Conservation (phyloP, 106 monocot genomes). For the Acorus calamus region DNA sequence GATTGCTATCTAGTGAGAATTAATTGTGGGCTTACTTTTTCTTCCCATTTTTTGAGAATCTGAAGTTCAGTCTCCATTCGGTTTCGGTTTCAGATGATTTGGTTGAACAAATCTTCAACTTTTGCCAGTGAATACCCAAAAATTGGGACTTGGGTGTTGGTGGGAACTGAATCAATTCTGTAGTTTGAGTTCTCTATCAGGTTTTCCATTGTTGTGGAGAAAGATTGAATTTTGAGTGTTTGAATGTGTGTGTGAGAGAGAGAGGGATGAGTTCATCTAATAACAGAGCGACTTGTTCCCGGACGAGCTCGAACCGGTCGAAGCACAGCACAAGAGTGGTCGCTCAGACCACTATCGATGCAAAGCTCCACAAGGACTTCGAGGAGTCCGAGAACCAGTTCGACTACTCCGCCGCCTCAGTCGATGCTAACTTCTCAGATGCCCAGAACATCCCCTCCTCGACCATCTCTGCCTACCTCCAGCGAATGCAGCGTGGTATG, state of each 20-base stretch:
- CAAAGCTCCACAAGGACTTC: conserved; percentile 64
- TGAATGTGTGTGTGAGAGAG: neutral
- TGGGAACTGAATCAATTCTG: too few species aligned
- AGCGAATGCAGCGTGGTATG: conserved; percentile 50
- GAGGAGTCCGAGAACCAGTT: conserved; percentile 39
- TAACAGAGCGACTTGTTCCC: conserved; percentile 33
- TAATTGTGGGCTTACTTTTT: too few species aligned
- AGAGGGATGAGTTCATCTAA: conserved; percentile 45
- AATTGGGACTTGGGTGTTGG: too few species aligned
- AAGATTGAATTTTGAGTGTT: too few species aligned
- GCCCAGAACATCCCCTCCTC: conserved; percentile 17
- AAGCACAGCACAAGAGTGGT: conserved; percentile 49
- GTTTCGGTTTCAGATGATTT: too few species aligned
- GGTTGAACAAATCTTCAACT: too few species aligned
- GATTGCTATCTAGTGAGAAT: too few species aligned
- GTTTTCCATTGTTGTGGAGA: too few species aligned
- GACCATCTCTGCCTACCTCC: conserved; percentile 57
- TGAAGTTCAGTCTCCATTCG: too few species aligned
- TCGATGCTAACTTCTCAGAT: conserved; percentile 14
- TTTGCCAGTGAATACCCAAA: too few species aligned
- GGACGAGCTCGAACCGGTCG: conserved; percentile 46
- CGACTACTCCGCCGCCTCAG: conserved; percentile 41
- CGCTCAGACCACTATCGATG: conserved; percentile 55
- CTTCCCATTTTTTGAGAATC: too few species aligned
- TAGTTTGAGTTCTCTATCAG: too few species aligned